Evolutionary conservation across 2,329 filamentous ascomycete species (phyloP), one percentile per base, ranked within the genome.

Genomic region (Fusarium sp.): DNA sequence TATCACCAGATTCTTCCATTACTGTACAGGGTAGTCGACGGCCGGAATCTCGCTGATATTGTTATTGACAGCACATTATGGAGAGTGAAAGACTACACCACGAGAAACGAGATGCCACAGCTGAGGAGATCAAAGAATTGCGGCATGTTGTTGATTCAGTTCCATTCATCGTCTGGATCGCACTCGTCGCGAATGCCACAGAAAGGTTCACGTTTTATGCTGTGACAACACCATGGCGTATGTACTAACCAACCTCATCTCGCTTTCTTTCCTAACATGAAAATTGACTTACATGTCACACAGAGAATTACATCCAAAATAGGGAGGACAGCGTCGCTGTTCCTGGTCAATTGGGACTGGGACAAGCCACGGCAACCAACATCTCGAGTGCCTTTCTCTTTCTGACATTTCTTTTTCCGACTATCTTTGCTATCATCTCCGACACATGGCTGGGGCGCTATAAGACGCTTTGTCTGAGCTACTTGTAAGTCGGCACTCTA

Each of bases 161-260:
- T 0, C n/a, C 50, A 3, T 5, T 43, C 3, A 10, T 19, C 3
- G 50, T 53, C 3, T 44, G 50, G 39, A 19, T 53, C 21, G 26
- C 39, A 24, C 50, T 53, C 15, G 10, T 53, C 6, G 26, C 50
- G 1, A 53, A 53, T 21, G 39, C 50, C 7, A 53, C 39, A 1
- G 50, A 53, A 21, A 43, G 50, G 19, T 53, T 53, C 15, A 53
- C 50, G 1, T 53, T 53, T 19, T 53, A 53, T 44, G 50, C 50
- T 5, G 39, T 53, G 6, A 44, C 50, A 44, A 53, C 50, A 14
- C 50, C 50, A 36, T 44, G 50, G 50, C 50, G 50, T 53, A 44
- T 8, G 39, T 43, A 34, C 7, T 7, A 9, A 14, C 22, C 19
- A 21, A 15, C 13, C 5, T 17, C 17, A 7, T 7, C 33, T 21